Percentiles rank a stretch among this genome's conserved stretches.
These are phyloP conservation scores for Lasiodiplodia sp. DNA, from an alignment of 2,329 filamentous ascomycete genomes.

Conservation along the genomic window DNA sequence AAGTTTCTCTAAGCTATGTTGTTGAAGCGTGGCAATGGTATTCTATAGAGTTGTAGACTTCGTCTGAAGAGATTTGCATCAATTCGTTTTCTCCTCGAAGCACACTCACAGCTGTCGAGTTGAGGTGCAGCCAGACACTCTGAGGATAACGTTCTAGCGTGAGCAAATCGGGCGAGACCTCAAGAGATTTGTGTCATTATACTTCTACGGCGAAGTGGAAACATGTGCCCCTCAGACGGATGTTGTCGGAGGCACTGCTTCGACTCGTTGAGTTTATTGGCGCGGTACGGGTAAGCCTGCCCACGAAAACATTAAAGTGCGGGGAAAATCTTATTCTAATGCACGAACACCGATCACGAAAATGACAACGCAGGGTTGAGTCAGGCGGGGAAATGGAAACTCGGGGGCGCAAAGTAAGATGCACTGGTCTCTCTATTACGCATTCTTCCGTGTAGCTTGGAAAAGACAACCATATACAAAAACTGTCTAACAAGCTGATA, in stretches of 20 bases:
- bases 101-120: too few relatives aligned
- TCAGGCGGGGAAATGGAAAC: not conserved
- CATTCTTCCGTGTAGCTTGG: too few relatives aligned
- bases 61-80: too few relatives aligned
- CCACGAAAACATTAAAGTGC: not conserved
- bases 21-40: too few relatives aligned
- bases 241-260: not conserved
- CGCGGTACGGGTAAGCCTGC: not conserved
- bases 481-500: not conserved
- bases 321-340: not conserved
- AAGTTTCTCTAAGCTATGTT: too few relatives aligned
- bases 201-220: not conserved
- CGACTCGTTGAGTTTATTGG: not conserved
- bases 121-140: too few relatives aligned
- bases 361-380: not conserved
- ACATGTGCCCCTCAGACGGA: not conserved
- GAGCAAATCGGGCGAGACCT: not conserved
- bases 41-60: too few relatives aligned
- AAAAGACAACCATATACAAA: slow-evolving; percentile 9
- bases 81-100: too few relatives aligned
- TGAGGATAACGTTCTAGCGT: not conserved
- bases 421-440: not conserved
- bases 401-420: not conserved
- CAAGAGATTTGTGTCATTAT: not conserved
- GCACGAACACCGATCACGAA: not conserved